Conservation (phyloP, 306 rosid species). For the Carpinus fangiana region DNA sequence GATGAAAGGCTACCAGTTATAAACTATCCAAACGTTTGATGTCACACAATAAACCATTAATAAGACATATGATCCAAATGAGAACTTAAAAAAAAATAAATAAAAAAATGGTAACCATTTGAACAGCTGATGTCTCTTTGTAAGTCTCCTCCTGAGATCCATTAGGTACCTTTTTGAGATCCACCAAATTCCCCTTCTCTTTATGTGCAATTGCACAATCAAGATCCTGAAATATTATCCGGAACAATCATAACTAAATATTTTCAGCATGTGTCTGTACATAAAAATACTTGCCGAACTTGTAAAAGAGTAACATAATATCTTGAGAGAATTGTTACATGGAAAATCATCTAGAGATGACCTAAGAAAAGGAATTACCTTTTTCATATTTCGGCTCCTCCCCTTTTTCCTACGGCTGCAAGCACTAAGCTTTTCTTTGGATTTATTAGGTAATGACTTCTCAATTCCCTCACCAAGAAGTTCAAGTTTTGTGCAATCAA, state of each 20-base stretch:
- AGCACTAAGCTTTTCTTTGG: slow-evolving; percentile 61
- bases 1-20: slow-evolving; percentile 56
- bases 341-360: slow-evolving; percentile 36
- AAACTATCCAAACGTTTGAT: slow-evolving; percentile 45
- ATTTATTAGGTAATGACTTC: slow-evolving; percentile 53
- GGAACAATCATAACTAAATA: slow-evolving; percentile 37
- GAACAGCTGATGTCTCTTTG: slow-evolving; percentile 38
- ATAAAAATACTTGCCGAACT: slow-evolving; percentile 30
- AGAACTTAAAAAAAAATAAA: slow-evolving; percentile 10
- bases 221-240: slow-evolving; percentile 53
- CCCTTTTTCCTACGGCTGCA: slow-evolving; percentile 79
- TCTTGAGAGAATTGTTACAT: slow-evolving; percentile 46
- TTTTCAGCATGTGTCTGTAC: slow-evolving; percentile 26
- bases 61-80: slow-evolving; percentile 35
- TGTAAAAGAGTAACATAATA: slow-evolving; percentile 32
- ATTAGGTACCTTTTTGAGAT: slow-evolving; percentile 39
- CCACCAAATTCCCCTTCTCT: slow-evolving; percentile 42
- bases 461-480: slow-evolving; percentile 60
- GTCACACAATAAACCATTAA: slow-evolving; percentile 28
- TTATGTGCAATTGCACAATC: slow-evolving; percentile 39
- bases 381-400: slow-evolving; percentile 52
- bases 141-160: slow-evolving; percentile 40
- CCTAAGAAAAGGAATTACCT: slow-evolving; percentile 48
- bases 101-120: slow-evolving; percentile 47
- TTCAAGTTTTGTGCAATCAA: slow-evolving; percentile 87